Base-by-base conservation (phyloP, 2,329 filamentous ascomycete species). In the Trichoderma lentiforme region DNA sequence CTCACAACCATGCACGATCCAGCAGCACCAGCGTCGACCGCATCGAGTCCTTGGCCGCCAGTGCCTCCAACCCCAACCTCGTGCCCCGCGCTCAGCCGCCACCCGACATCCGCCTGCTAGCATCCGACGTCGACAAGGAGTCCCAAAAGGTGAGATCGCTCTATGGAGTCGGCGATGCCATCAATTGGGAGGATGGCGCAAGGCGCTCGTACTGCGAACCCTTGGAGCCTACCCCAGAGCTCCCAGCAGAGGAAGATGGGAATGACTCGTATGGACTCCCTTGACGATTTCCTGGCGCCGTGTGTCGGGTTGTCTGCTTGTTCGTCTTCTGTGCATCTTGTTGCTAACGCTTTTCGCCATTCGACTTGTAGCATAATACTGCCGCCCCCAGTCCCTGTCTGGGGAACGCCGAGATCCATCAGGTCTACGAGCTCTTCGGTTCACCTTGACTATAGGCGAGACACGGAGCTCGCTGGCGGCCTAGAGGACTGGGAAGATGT, bases 401-500 rank as follows among this genome's bases (percentile, higher is more conserved):
- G 78, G 77, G 79, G 74, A 77, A 81, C 81, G 74, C 81, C 80
- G 77, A 80, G 77, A 74, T 81, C 81, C 73, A 81, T 80, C 77
- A 80, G 77, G 74, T 84, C 82, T 80, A 82, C 77, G 81, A 84
- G 80, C 80, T 84, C 82, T 74, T 84, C 80, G 76, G 83, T 82
- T 73, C 82, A 79, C 75, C 80, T 75, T 82, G 85, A 77, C 80
- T 43, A 76, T 66, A 78, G 81, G 73, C 77, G 79, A 76, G 81
- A 81, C 63, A 83, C 84, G 73, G 86, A 89, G 76, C 80, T 86
- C 53, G 87, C 87, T 15, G 87, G 88, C 61, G 88, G 88, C 18
- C 82, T 91, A 24, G 90, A 92, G 78, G 89, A 92, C 76, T 92
- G 89, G 89, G 87, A 91, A 76, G 88, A 91, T 74, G 82, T 92